Evolutionary conservation across 2,329 filamentous ascomycete species (phyloP).

Genomic region (Zymoseptoria crescenta): DNA sequence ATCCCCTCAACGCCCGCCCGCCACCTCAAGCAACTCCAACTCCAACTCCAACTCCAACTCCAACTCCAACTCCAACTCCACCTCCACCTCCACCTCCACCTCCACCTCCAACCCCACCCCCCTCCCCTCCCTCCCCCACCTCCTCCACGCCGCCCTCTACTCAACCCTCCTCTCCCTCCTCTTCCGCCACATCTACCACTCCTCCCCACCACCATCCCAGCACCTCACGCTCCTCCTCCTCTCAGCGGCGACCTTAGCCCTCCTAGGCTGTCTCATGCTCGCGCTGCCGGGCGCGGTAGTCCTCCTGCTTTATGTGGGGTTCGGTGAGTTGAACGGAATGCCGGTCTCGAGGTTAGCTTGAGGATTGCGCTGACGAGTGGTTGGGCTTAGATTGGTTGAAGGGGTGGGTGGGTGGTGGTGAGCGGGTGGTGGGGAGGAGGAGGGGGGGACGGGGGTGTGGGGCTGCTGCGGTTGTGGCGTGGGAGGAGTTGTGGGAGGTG

Average conservation of each 20-base stretch:
- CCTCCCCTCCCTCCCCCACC: background rate
- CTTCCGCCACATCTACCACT: background rate
- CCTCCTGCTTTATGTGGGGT: background rate
- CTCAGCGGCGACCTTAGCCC: background rate
- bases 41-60: background rate
- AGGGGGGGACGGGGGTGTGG: no score
- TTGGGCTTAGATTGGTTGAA: background rate
- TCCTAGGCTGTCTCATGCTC: background rate
- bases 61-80: background rate
- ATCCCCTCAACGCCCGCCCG: background rate
- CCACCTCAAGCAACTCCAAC: no score
- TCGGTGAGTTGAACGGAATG: no score
- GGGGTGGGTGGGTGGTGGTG: background rate
- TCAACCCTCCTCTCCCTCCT: background rate
- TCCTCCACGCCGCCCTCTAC: background rate
- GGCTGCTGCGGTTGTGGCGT: background rate
- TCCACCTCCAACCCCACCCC: background rate
- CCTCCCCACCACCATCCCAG: background rate
- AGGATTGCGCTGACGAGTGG: no score
- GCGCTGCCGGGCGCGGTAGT: background rate
- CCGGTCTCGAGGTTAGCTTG: no score
- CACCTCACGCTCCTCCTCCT: background rate
- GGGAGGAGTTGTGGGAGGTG: background rate
- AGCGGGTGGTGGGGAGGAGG: background rate
- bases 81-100: no score